Base-by-base conservation (phyloP, 305 asterid species). In the Fraxinus nigra region DNA sequence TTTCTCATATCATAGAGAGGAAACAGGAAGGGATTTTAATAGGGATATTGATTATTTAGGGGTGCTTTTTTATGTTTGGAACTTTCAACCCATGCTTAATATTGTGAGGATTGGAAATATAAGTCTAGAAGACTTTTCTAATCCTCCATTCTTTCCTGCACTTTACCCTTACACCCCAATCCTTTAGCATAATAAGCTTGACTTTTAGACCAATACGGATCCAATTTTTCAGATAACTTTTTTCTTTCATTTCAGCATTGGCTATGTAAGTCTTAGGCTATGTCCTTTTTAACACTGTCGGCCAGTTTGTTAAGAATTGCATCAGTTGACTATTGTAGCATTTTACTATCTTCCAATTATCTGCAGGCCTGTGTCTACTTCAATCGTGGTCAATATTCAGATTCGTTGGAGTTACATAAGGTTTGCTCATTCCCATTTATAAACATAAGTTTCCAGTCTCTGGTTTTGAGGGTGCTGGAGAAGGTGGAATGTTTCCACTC, bases 311-410 rank as follows among this genome's bases (percentile, higher is more conserved):
- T 63, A 79, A 35, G 78, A 84, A 24, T 67, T 76, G 51, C 56
- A 74, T 59, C 22, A 51, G 9, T 54, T 80, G 34, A 73, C 43
- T 76, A 65, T 77, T 24, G 28, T 73, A 69, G 51, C 74, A 28
- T 85, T 82, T 77, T 35, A 82, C 78, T 78, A 16, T 81, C 70
- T 69, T 77, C 76, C 85, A 76, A 38, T 79, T 80, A 77, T 78
- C 54, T 86, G 88, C 92, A 95, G 99, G 99, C 98, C 65, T 96
- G 98, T 83, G 98, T 94, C 82, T 98, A 93, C 89, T 96, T 96
- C 75, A 90, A 85, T 81, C 97, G 97, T 10, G 93, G 98, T 85
- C 89, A 93, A 81, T 94, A 89, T 91, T 78, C 97, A 56, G 98
- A 96, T 67, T 90, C 99, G 33, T 87, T 96, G 86, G 98, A 89